phyloP scores from a whole-genome alignment of 495 filamentous ascomycete species.

The Thozetella sp. region DNA sequence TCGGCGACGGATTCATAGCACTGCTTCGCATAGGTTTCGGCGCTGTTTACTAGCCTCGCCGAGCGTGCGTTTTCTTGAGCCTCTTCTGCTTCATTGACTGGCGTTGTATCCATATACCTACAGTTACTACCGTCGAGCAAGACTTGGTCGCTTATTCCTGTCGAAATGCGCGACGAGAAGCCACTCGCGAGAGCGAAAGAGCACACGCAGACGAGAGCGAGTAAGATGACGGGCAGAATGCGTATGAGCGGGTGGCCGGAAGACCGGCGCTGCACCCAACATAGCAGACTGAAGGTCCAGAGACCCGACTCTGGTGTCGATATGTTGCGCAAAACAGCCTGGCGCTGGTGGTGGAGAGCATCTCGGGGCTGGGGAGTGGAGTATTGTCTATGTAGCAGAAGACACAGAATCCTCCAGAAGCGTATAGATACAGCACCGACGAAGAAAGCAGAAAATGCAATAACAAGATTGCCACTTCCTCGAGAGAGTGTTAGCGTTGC shows the following conservation, averaged over 20 bases:
- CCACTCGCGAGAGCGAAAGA: neutral
- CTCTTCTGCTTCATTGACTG: too few relatives aligned
- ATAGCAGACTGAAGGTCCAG: neutral
- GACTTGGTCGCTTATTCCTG: conserved; percentile 2
- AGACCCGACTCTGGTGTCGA: neutral
- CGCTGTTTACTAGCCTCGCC: too few relatives aligned
- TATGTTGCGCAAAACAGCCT: conserved; percentile 14
- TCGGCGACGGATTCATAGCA: neutral
- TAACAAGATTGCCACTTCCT: conserved; percentile 11
- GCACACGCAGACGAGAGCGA: neutral
- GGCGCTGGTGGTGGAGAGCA: conserved; percentile 12
- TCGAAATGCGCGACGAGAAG: neutral
- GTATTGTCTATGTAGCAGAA: conserved; percentile 2
- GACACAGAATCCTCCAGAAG: conserved; percentile 11
- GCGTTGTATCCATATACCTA: neutral
- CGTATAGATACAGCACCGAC: conserved; percentile 4
- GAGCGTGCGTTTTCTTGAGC: neutral
- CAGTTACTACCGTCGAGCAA: conserved; percentile 1
- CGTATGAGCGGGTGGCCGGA: neutral
- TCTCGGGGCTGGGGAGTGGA: conserved; percentile 5
- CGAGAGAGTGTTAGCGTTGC: conserved; percentile 10
- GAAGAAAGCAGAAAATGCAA: conserved; percentile 15
- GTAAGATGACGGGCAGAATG: neutral
- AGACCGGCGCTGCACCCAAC: conserved; percentile 1
- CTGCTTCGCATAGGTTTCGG: conserved; percentile 8